A percentile compares a stretch with the other conserved stretches of the same genome.
phyloP scores from a whole-genome alignment of 2,329 filamentous ascomycete genomes.

The Fusarium subglutinans region DNA sequence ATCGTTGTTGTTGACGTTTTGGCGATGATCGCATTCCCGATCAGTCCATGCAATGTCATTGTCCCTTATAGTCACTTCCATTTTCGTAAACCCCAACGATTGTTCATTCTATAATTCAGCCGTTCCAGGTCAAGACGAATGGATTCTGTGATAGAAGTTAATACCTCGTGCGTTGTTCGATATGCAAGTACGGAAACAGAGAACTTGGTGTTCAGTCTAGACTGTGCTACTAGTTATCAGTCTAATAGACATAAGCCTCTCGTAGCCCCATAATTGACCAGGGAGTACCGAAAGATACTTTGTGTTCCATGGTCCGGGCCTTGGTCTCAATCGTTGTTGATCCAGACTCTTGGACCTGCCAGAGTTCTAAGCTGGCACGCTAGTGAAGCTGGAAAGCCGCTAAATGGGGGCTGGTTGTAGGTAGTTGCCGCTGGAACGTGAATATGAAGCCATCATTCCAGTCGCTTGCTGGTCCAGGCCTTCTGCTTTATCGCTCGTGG shows the following conservation, averaged over 20 bases:
- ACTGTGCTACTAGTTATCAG: background rate
- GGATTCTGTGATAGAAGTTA: background rate
- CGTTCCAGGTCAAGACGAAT: background rate
- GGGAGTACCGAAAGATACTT: background rate
- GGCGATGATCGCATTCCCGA: background rate
- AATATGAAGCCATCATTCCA: conserved; percentile 14
- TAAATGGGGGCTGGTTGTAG: background rate
- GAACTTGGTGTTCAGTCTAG: background rate
- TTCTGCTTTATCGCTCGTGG: background rate
- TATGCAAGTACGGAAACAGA: background rate
- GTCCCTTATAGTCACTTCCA: conserved; percentile 1
- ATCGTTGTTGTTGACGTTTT: background rate
- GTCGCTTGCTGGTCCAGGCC: background rate
- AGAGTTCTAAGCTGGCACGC: background rate
- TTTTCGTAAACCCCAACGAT: background rate
- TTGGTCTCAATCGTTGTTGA: background rate
- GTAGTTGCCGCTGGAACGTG: background rate
- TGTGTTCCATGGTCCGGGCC: background rate
- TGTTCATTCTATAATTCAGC: background rate
- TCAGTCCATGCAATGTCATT: background rate
- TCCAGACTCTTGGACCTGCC: background rate
- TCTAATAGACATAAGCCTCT: background rate
- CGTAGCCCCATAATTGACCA: background rate
- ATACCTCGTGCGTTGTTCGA: background rate
- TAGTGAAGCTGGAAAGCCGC: background rate